Base-by-base conservation (phyloP, 441 rosid genomes). In the Cnidoscolus chayamansa region DNA sequence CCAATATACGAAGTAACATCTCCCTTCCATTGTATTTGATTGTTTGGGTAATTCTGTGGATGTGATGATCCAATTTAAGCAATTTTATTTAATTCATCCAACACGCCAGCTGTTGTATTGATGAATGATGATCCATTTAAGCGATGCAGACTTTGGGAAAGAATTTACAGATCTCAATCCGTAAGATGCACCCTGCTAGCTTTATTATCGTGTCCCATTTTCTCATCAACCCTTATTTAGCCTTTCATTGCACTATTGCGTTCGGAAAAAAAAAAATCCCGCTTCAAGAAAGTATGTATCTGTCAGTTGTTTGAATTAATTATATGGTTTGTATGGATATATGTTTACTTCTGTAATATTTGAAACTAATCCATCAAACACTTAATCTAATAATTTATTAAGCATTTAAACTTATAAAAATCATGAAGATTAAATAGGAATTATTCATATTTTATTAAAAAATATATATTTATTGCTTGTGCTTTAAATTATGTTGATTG, bases 171-270 rank as follows among this genome's bases (percentile, higher is more conserved):
- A 51, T 40, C 45, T 54, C 51, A 51, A 51, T 51, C 16, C 32
- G 15, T 20, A 40, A 45, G 60, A 40, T 55, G 49, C 19, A 65
- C 19, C 51, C 9, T 12, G 10, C 17, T 16, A 20, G 40, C 72
- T 40, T 40, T 59, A 37, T 16, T 32, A 12, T 47, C 19, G 68
- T 50, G 68, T 54, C 54, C 17, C 64, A 40, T 43, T 12, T 35
- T 35, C 11, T 15, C 45, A 25, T 15, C 68, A 62, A 71, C 60
- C 35, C 35, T 54, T 43, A 17, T 72, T 43, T 53, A 30, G 75
- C 47, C 20, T n/a, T 58, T 40, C n/a, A 13, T 64, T 25, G 5
- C 7, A 56, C 31, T 15, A 12, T 20, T 57, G 31, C 48, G 17
- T 12, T 43, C 40, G 76, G 64, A 17, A 55, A 55, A 72, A 17